Evolutionary conservation across 1,284 basidiomycete genomes (phyloP).

Genomic region (Kalmanozyma brasiliensis): DNA sequence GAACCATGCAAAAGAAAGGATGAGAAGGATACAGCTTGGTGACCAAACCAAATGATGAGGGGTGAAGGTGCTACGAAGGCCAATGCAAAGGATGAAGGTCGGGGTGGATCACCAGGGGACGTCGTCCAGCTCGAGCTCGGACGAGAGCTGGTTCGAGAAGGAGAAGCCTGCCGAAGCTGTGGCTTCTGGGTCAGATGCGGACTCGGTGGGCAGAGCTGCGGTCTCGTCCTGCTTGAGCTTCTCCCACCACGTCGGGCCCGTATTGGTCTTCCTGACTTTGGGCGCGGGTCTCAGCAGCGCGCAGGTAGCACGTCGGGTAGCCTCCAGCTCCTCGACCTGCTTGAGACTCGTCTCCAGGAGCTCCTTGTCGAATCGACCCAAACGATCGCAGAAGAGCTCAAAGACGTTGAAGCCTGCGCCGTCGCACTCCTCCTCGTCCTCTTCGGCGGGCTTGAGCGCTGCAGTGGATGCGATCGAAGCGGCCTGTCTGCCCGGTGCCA

Average conservation of each 20-base stretch:
- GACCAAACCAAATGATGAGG: no score
- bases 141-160: constrained; percentile 11
- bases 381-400: constrained; percentile 47
- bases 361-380: constrained; percentile 35
- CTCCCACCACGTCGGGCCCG: constrained; percentile 36
- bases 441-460: constrained; percentile 3
- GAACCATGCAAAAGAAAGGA: neutral
- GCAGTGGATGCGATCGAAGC: constrained; percentile 10
- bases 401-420: constrained; percentile 48
- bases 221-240: constrained; percentile 24
- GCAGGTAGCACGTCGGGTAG: constrained; percentile 5
- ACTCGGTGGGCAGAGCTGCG: neutral
- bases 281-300: constrained; percentile 10
- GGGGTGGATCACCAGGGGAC: constrained; percentile 24
- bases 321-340: constrained; percentile 31
- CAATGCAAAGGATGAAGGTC: no score
- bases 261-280: constrained; percentile 7
- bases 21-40: no score
- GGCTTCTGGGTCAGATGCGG: neutral
- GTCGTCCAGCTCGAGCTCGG: constrained; percentile 29
- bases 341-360: constrained; percentile 34
- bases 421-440: constrained; percentile 48
- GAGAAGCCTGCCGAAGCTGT: constrained; percentile 11
- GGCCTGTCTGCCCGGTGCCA: constrained; percentile 21
- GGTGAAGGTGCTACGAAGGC: no score